Percentiles rank a stretch among this genome's conserved stretches.
Conservation (phyloP, 2,329 filamentous ascomycete species). For the Fusarium caatingaense region DNA sequence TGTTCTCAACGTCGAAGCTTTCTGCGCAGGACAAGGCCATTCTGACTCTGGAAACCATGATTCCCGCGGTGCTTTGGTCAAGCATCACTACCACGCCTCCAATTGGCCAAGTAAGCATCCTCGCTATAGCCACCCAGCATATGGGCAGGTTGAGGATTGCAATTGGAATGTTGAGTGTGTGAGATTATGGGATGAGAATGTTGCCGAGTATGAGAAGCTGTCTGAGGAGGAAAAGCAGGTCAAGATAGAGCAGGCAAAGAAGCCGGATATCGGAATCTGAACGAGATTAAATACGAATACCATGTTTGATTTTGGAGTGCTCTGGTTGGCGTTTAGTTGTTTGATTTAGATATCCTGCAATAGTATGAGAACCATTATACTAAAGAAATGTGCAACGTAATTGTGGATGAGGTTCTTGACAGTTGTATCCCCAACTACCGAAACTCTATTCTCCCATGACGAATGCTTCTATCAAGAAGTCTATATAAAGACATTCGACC, state of each 20-base stretch:
- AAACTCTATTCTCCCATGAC: neutral
- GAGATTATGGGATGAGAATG: constrained; percentile 72
- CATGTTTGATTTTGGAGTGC: constrained; percentile 13
- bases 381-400: neutral
- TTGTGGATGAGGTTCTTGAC: neutral
- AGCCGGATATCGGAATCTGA: constrained; percentile 13
- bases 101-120: constrained; percentile 76
- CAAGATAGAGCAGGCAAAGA: constrained; percentile 53
- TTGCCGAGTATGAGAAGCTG: constrained; percentile 68
- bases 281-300: neutral
- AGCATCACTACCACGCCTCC: constrained; percentile 80
- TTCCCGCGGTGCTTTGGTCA: constrained; percentile 72
- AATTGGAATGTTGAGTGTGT: constrained; percentile 77
- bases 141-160: constrained; percentile 76
- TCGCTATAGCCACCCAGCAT: constrained; percentile 74
- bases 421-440: neutral
- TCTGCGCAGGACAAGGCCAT: constrained; percentile 78
- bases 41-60: constrained; percentile 78
- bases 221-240: constrained; percentile 69
- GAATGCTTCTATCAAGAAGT: neutral
- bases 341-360: constrained; percentile 14
- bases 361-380: constrained; percentile 1
- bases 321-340: constrained; percentile 20
- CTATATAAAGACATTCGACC: neutral
- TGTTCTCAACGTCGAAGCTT: constrained; percentile 77